Percentiles rank a stretch among this genome's conserved stretches.
Evolutionary conservation across 345 rosid species (phyloP).

Genomic region (Triadica sebifera): DNA sequence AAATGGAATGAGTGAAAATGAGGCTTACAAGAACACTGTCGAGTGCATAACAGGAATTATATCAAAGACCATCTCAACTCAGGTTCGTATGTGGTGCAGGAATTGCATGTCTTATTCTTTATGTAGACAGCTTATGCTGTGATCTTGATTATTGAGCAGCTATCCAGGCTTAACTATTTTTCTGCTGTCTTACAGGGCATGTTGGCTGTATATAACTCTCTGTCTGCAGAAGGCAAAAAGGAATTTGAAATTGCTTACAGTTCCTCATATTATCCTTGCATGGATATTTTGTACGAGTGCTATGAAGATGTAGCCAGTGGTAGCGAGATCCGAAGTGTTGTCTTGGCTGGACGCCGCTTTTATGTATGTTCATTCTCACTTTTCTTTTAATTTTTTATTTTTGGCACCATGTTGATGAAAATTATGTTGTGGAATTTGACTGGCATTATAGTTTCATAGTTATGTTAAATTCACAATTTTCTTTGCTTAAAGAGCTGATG

Average conservation of each 20-base stretch:
- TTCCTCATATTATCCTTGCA: slow-evolving; percentile 80
- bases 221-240: slow-evolving; percentile 68
- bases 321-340: slow-evolving; percentile 83
- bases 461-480: neutral
- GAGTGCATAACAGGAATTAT: slow-evolving; percentile 85
- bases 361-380: slow-evolving; percentile 39
- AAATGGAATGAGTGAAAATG: slow-evolving; percentile 69
- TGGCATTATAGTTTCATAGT: neutral
- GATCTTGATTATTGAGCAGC: neutral
- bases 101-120: neutral
- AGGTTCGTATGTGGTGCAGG: slow-evolving; percentile 36
- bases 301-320: slow-evolving; percentile 87
- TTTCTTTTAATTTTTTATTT: no score
- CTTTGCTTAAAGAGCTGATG: neutral
- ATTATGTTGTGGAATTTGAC: neutral
- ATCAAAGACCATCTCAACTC: slow-evolving; percentile 74
- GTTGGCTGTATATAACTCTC: slow-evolving; percentile 80
- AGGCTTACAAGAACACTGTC: slow-evolving; percentile 83
- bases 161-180: neutral
- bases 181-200: slow-evolving; percentile 54
- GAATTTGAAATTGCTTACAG: slow-evolving; percentile 77
- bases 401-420: neutral
- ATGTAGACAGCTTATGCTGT: neutral
- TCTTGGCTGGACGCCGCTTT: slow-evolving; percentile 91
- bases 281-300: slow-evolving; percentile 89